A percentile compares a stretch with the other conserved stretches of the same genome.
phyloP scores from a whole-genome alignment of 2,329 filamentous ascomycete species.

The Talaromyces pinophilus region DNA sequence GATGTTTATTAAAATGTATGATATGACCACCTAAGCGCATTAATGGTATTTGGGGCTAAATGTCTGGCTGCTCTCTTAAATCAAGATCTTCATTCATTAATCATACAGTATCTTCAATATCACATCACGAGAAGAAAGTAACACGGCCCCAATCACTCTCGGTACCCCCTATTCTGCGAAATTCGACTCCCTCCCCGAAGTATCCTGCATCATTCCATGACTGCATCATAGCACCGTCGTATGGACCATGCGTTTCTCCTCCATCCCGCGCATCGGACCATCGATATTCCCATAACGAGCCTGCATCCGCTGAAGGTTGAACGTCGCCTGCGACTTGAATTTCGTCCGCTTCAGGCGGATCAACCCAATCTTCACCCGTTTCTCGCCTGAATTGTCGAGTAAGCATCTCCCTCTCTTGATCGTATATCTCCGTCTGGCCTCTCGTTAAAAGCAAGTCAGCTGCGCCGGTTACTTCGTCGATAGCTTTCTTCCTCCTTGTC shows the following conservation, averaged over 20 bases:
- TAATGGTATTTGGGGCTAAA: constrained; percentile 20
- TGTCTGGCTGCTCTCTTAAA: constrained; percentile 5
- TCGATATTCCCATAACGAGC: constrained; percentile 79
- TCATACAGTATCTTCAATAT: constrained; percentile 24
- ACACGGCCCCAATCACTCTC: constrained; percentile 57
- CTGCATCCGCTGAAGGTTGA: constrained; percentile 25
- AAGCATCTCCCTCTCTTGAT: constrained; percentile 79
- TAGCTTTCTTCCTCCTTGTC: constrained; percentile 66
- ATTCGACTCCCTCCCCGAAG: constrained; percentile 84
- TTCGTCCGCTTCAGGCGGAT: constrained; percentile 39
- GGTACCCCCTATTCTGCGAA: constrained; percentile 58
- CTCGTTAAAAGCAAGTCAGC: constrained; percentile 83
- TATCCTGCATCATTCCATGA: constrained; percentile 92
- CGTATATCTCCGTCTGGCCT: constrained; percentile 88
- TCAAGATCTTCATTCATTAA: neutral
- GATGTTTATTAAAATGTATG: constrained; percentile 18
- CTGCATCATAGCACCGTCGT: constrained; percentile 80
- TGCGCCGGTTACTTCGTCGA: constrained; percentile 82
- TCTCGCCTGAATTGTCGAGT: constrained; percentile 81
- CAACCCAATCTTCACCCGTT: constrained; percentile 82
- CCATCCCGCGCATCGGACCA: constrained; percentile 88
- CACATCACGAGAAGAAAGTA: constrained; percentile 52
- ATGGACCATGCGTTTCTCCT: constrained; percentile 79
- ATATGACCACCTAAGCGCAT: constrained; percentile 21
- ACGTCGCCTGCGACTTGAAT: constrained; percentile 29